These are phyloP conservation scores for Zasmidium citrigriseum DNA, from an alignment of 2,329 filamentous ascomycete genomes.

Conservation along the genomic window DNA sequence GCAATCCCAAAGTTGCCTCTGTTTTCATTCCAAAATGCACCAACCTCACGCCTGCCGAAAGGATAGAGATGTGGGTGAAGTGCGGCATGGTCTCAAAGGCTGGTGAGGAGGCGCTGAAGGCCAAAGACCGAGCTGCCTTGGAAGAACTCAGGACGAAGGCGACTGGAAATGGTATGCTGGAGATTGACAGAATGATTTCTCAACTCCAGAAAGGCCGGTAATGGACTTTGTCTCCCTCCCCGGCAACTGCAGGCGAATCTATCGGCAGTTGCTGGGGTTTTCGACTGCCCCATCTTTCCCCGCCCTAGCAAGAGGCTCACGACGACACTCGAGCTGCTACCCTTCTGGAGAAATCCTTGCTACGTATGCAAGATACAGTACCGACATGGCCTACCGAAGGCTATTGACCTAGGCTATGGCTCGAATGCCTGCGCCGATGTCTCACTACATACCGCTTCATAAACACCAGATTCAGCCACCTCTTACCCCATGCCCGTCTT, in stretches of 20 bases:
- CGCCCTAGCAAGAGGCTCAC: neutral
- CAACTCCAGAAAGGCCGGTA: slow-evolving; percentile 41
- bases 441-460: neutral
- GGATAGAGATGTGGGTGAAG: slow-evolving; percentile 92
- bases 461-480: neutral
- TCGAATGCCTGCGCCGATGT: neutral
- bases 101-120: slow-evolving; percentile 84
- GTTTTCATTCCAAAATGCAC: slow-evolving; percentile 88
- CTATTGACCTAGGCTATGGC: slow-evolving; percentile 1
- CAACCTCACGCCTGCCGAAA: slow-evolving; percentile 64
- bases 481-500: neutral
- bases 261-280: neutral
- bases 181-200: slow-evolving; percentile 78
- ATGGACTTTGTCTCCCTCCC: neutral
- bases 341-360: neutral
- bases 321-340: neutral
- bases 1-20: slow-evolving; percentile 83
- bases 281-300: neutral
- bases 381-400: slow-evolving; percentile 6
- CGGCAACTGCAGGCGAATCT: neutral
- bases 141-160: slow-evolving; percentile 73
- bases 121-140: slow-evolving; percentile 76
- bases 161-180: slow-evolving; percentile 66
- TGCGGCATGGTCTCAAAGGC: slow-evolving; percentile 88
- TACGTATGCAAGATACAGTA: neutral